Base-by-base conservation (phyloP, 331 rosid species). In the Rhamnella rubrinervis region DNA sequence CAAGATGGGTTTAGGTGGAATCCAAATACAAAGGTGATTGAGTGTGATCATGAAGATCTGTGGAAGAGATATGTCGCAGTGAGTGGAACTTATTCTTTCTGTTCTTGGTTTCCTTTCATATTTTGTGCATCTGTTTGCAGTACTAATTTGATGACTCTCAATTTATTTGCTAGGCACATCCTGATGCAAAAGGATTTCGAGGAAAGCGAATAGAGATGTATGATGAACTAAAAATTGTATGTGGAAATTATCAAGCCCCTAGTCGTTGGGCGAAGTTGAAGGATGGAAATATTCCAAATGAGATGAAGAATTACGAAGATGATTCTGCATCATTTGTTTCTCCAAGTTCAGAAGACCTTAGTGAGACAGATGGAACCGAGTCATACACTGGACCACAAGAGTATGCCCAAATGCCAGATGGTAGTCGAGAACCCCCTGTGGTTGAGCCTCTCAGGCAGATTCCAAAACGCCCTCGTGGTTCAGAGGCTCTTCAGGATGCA, bases 141-240 rank as follows among this genome's bases (percentile, higher is more conserved):
- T n/a, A n/a, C 67, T 21, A 65, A 71, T 67, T 58, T 67, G 59
- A 13, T 67, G 70, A 66, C 75, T 66, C 68, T 65, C 66, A 41
- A 31, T 68, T 78, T 41, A 63, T 77, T 80, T 70, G 61, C 70
- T 70, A 90, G 97, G 92, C 84, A 73, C 90, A 77, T 66, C 90
- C 97, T 31, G 88, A 83, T 75, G 97, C 92, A 9, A 84, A 77
- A 77, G 88, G 89, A 63, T 70, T 88, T 41, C 77, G 80, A 28
- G 92, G 89, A 47, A 90, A 86, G 83, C 90, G 76, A 68, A 82
- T 90, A 72, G 96, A 90, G 83, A 90, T 90, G 90, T 90, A 80
- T 49, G 89, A 90, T 71, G 92, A 90, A 71, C 88, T 90, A 60
- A 88, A 84, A 79, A 90, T 90, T 77, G 95, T 90, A 26, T 90